These are phyloP conservation scores for Apiotrichum gracile DNA, from an alignment of 1,284 basidiomycete species.

Conservation along the genomic window DNA sequence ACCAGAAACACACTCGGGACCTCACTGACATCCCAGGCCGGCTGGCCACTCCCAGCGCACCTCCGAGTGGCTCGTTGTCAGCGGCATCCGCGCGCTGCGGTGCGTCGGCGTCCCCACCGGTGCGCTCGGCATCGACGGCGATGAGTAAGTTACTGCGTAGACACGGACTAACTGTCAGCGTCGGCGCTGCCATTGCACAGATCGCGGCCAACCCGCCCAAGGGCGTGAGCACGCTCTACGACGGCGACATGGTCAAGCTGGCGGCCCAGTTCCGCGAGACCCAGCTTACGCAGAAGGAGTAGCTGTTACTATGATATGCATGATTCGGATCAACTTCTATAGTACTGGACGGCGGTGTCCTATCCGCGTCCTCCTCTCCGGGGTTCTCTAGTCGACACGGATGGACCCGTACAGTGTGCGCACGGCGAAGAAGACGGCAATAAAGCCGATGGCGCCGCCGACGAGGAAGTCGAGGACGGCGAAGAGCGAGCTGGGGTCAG, in stretches of 20 bases:
- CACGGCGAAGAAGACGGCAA: conserved; percentile 81
- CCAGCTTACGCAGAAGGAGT: not conserved
- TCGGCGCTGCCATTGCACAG: conserved; percentile 39
- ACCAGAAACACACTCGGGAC: not conserved
- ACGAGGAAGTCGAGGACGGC: conserved; percentile 80
- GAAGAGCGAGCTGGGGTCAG: conserved; percentile 55
- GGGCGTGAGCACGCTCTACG: conserved; percentile 19
- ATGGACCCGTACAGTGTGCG: conserved; percentile 68
- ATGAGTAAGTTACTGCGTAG: conserved; percentile 21
- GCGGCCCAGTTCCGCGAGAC: conserved; percentile 23
- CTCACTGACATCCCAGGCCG: not conserved
- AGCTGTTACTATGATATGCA: not conserved
- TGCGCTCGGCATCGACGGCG: conserved; percentile 19
- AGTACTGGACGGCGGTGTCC: not conserved
- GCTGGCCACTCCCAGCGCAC: conserved; percentile 3
- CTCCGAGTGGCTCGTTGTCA: conserved; percentile 15
- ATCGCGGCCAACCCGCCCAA: conserved; percentile 28
- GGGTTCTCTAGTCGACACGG: conserved; percentile 44
- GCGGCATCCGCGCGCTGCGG: conserved; percentile 15
- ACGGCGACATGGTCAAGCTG: conserved; percentile 26
- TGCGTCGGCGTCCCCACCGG: conserved; percentile 20
- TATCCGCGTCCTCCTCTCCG: not conserved
- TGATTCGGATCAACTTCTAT: not conserved
- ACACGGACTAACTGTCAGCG: conserved; percentile 11
- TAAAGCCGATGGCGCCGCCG: conserved; percentile 78